Percentiles rank a stretch among this genome's conserved stretches.
phyloP scores from a whole-genome alignment of 2,329 filamentous ascomycete genomes.

The Calonectria naviculata region DNA sequence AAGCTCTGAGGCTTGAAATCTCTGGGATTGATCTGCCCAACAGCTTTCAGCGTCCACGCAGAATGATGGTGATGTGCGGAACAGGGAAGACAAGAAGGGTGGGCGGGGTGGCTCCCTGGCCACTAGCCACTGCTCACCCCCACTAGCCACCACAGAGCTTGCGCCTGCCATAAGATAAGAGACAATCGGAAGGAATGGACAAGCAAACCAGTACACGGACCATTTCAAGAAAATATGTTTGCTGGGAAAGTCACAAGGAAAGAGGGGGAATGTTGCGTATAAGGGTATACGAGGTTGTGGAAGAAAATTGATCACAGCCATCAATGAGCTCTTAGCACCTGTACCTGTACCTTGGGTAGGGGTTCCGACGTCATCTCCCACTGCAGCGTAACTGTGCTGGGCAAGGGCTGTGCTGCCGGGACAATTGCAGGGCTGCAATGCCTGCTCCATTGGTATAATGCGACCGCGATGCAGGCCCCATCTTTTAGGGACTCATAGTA shows the following conservation, averaged over 20 bases:
- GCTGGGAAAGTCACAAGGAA: background rate
- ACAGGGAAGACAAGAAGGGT: slow-evolving; percentile 18
- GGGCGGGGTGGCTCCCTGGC: slow-evolving; percentile 15
- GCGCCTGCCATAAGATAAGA: background rate
- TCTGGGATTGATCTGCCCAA: slow-evolving; percentile 6
- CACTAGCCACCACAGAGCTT: slow-evolving; percentile 16
- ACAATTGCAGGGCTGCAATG: background rate
- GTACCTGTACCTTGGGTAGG: background rate
- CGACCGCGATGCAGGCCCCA: background rate
- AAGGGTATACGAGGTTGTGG: no score
- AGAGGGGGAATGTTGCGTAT: background rate
- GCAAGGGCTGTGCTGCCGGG: background rate
- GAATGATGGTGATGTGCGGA: slow-evolving; percentile 21
- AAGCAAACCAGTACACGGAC: background rate
- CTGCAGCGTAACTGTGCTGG: background rate
- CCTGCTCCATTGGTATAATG: background rate
- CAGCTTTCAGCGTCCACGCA: slow-evolving; percentile 3
- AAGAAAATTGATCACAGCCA: background rate
- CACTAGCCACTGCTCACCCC: slow-evolving; percentile 13
- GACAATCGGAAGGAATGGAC: background rate
- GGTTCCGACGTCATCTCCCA: background rate
- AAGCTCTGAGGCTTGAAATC: background rate
- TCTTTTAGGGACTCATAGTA: background rate
- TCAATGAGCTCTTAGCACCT: background rate
- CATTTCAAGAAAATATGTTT: background rate